phyloP scores from a whole-genome alignment of 164 flowering plant species.

The Stephania yunnanensis region DNA sequence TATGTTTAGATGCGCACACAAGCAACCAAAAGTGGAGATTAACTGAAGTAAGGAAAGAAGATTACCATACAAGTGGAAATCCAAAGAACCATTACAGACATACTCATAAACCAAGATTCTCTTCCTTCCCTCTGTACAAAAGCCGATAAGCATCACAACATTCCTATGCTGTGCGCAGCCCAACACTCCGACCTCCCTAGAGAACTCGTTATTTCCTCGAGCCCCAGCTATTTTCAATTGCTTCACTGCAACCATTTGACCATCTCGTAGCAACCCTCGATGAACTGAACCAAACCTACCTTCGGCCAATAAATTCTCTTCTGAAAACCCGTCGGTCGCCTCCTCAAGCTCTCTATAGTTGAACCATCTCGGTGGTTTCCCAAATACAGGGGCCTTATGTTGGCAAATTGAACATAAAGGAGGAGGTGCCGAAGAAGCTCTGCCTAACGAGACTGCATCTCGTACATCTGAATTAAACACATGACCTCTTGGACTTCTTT shows the following conservation, averaged over 20 bases:
- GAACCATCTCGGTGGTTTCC: constrained; percentile 76
- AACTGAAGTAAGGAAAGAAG: background rate
- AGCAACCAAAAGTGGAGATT: background rate
- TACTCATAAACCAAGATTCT: constrained; percentile 84
- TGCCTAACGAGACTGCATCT: constrained; percentile 46
- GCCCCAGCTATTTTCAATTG: constrained; percentile 52
- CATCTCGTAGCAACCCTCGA: constrained; percentile 65
- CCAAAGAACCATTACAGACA: constrained; percentile 86
- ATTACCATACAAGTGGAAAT: constrained; percentile 72
- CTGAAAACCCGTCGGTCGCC: constrained; percentile 78
- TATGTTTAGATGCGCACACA: background rate
- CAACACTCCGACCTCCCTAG: constrained; percentile 67
- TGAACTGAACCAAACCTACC: constrained; percentile 78
- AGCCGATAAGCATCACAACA: constrained; percentile 88
- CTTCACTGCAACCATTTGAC: constrained; percentile 83
- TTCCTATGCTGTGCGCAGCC: constrained; percentile 96
- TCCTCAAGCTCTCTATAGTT: constrained; percentile 56
- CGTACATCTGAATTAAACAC: constrained; percentile 34
- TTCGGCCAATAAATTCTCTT: constrained; percentile 56
- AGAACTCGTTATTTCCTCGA: constrained; percentile 72
- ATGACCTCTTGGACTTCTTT: constrained; percentile 18
- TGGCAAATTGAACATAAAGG: constrained; percentile 85
- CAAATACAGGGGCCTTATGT: constrained; percentile 70
- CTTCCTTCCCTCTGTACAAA: constrained; percentile 53
- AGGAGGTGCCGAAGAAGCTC: constrained; percentile 62